Base-by-base conservation (phyloP, 164 flowering plant species). In the Stephania yunnanensis region DNA sequence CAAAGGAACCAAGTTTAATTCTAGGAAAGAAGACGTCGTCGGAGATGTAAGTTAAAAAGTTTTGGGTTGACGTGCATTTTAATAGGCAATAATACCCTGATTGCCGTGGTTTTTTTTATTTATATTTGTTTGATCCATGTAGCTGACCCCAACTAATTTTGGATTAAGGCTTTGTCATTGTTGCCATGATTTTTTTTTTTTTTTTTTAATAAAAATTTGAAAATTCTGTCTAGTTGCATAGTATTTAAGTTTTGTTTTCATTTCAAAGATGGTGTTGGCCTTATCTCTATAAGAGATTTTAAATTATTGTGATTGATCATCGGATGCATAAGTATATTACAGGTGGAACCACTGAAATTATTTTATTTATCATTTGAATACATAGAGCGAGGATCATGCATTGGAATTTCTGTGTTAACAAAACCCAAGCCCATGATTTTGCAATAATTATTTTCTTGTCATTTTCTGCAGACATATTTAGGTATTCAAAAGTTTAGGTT, bases 401-500 rank as follows among this genome's bases (percentile, higher is more conserved):
- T 71, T 9, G n/a, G 36, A 53, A 29, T 75, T 74, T 30, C 53
- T 48, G 8, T 12, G 11, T 48, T 9, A 12, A 48, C 53, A 6
- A 48, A 9, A 46, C 30, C n/a, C 58, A 17, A 71, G 58, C 30
- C n/a, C 17, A 19, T 31, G 15, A 15, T 71, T 66, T 72, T 22
- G 20, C 68, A 42, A 72, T 65, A 67, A 9, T 52, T 9, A 17
- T 22, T 46, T 73, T 65, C 46, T 29, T 29, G 25, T 5, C 68
- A 44, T 84, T 82, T 90, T 70, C 46, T 84, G 83, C 90, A 94
- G 98, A 87, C 92, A 2, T 95, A 95, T 75, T 72, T 95, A 76
- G 99, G 97, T 0, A 91, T 93, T 72, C 97, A 92, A 82, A 82
- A 92, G n/a, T 93, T 95, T 55, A 81, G 99, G 69, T 95, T 93